phyloP scores from a whole-genome alignment of 805 yeast genomes.

The Zygosaccharomyces kombuchaensis region DNA sequence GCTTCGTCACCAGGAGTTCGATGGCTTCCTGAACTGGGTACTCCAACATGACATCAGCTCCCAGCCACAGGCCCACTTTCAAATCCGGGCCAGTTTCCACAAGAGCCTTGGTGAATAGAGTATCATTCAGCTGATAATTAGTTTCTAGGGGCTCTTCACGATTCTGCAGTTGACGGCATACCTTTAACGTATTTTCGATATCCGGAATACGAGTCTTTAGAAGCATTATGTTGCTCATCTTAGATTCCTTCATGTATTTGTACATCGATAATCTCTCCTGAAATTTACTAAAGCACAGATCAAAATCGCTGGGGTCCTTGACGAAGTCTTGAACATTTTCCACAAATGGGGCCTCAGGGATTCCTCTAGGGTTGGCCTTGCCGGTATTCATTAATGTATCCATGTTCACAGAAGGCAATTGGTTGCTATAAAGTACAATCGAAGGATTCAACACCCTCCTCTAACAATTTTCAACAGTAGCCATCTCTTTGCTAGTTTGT shows the following conservation, averaged over 20 bases:
- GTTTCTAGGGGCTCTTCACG: constrained; percentile 53
- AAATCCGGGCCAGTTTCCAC: constrained; percentile 49
- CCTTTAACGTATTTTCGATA: constrained; percentile 74
- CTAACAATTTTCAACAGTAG: background rate
- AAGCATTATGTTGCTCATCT: constrained; percentile 25
- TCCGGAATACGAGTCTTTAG: constrained; percentile 74
- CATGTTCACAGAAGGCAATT: constrained; percentile 15
- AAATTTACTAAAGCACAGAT: constrained; percentile 61
- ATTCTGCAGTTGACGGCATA: constrained; percentile 56
- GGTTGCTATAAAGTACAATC: background rate
- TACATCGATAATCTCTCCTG: constrained; percentile 88
- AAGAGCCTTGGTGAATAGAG: constrained; percentile 79
- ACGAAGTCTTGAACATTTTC: constrained; percentile 75
- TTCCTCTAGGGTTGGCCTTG: constrained; percentile 83
- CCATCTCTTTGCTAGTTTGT: background rate
- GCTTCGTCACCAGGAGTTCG: constrained; percentile 57
- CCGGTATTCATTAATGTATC: constrained; percentile 43
- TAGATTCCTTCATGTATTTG: constrained; percentile 69
- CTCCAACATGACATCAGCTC: constrained; percentile 96
- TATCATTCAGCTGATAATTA: constrained; percentile 91
- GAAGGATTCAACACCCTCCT: background rate
- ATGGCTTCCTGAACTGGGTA: constrained; percentile 88
- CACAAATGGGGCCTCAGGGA: constrained; percentile 93
- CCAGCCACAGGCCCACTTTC: constrained; percentile 88
- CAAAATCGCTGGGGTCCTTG: constrained; percentile 66